A percentile compares a stretch with the other conserved stretches of the same genome.
Conservation (phyloP, 2,329 filamentous ascomycete species). For the Penicillium concentricum region DNA sequence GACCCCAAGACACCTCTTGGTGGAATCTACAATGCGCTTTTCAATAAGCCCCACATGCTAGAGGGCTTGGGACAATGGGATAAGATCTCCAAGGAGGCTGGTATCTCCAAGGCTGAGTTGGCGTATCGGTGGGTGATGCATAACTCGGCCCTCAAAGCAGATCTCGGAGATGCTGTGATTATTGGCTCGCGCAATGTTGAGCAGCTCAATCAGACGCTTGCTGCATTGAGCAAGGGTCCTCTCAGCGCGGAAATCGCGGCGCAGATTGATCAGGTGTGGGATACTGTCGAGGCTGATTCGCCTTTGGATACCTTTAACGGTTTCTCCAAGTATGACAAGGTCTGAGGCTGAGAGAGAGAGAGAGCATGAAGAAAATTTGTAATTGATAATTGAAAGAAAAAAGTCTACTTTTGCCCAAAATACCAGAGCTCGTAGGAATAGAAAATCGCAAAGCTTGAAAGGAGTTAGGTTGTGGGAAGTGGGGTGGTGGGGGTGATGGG, state of each 20-base stretch:
- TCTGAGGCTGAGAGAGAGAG: background rate
- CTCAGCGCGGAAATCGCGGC: slow-evolving; percentile 21
- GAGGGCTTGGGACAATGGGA: slow-evolving; percentile 20
- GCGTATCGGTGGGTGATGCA: slow-evolving; percentile 40
- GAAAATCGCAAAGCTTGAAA: background rate
- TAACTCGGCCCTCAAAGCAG: slow-evolving; percentile 23
- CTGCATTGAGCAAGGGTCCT: slow-evolving; percentile 48
- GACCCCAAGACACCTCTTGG: slow-evolving; percentile 18
- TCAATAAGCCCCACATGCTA: slow-evolving; percentile 31
- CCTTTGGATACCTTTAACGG: slow-evolving; percentile 21
- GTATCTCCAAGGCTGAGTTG: slow-evolving; percentile 34
- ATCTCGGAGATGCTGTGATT: slow-evolving; percentile 21
- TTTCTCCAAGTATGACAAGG: background rate
- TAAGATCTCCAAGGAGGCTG: slow-evolving; percentile 20
- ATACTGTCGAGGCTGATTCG: slow-evolving; percentile 26
- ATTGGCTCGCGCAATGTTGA: slow-evolving; percentile 19
- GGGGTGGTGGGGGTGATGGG: background rate
- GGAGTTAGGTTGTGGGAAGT: background rate
- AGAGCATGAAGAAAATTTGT: background rate
- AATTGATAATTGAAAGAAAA: no score
- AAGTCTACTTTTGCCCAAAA: background rate
- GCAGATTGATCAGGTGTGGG: slow-evolving; percentile 30
- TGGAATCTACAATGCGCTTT: slow-evolving; percentile 24
- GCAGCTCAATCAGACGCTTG: slow-evolving; percentile 24
- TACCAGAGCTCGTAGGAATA: no score